A percentile compares a stretch with the other conserved stretches of the same genome.
Conservation (phyloP, 495 filamentous ascomycete species). For the Aspergillus mulundensis region DNA sequence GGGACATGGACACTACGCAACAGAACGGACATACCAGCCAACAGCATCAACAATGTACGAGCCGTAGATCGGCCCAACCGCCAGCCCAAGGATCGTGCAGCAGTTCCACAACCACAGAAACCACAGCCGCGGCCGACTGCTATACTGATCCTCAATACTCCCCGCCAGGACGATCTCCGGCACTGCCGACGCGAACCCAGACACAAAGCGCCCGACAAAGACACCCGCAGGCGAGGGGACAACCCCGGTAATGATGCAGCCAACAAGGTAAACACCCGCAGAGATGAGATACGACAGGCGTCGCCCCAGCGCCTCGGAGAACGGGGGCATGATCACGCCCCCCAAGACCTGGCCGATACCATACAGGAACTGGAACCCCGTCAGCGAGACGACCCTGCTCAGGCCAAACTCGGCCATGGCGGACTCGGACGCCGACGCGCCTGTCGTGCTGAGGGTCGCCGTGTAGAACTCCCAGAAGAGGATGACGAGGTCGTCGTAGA, state of each 20-base stretch:
- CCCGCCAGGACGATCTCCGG: background rate
- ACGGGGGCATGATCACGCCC: background rate
- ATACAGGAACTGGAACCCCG: background rate
- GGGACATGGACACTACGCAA: background rate
- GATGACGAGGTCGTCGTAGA: background rate
- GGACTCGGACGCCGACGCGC: background rate
- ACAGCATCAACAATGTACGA: background rate
- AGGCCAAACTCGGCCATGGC: background rate
- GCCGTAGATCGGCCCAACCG: background rate
- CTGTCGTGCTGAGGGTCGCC: background rate
- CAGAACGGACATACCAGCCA: background rate
- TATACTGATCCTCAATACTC: background rate
- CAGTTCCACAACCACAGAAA: background rate
- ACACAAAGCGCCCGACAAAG: background rate
- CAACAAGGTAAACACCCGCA: background rate
- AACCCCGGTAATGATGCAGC: background rate
- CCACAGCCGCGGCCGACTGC: background rate
- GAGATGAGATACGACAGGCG: background rate
- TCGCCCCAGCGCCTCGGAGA: background rate
- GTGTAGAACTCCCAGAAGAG: constrained; percentile 1
- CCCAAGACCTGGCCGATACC: background rate
- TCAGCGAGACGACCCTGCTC: background rate
- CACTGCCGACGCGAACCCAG: background rate
- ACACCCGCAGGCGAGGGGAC: background rate
- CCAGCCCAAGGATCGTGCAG: background rate